Percentiles rank a stretch among this genome's conserved stretches.
These are phyloP conservation scores for Gorgonomyces haynaldii DNA, from an alignment of 192 early-diverging fungal genomes.

Conservation along the genomic window DNA sequence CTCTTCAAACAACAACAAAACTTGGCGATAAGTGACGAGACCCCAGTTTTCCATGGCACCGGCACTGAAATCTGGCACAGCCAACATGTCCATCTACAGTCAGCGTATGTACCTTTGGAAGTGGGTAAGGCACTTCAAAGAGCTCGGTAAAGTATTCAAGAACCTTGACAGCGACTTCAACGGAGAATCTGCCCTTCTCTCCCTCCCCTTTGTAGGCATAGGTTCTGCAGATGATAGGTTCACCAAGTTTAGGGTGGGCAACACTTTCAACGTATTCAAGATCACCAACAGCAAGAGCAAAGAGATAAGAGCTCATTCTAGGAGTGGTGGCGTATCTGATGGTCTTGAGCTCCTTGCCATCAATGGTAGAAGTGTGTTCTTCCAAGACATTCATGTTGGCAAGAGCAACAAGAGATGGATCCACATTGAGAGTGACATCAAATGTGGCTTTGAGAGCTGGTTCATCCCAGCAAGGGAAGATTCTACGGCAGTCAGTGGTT, in stretches of 20 bases:
- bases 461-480: constrained; percentile 77
- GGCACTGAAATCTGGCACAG: constrained; percentile 71
- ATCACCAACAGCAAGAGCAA: constrained; percentile 76
- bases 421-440: constrained; percentile 66
- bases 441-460: constrained; percentile 85
- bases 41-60: constrained; percentile 92
- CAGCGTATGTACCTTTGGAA: constrained; percentile 66
- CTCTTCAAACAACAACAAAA: constrained; percentile 65
- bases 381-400: constrained; percentile 76
- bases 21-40: constrained; percentile 64
- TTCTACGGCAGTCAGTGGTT: constrained; percentile 81
- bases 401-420: constrained; percentile 56
- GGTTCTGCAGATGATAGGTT: constrained; percentile 61
- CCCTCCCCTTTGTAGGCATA: constrained; percentile 61
- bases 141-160: constrained; percentile 66
- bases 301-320: constrained; percentile 75
- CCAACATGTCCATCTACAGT: constrained; percentile 62
- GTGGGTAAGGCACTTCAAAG: constrained; percentile 71
- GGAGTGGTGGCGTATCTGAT: constrained; percentile 71
- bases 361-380: constrained; percentile 20
- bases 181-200: constrained; percentile 61
- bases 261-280: constrained; percentile 67
- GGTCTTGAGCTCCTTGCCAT: constrained; percentile 36
- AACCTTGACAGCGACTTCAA: constrained; percentile 34
- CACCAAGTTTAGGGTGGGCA: constrained; percentile 36